These are phyloP conservation scores for Cicer chorassanicum DNA, from an alignment of 306 rosid genomes.

Conservation along the genomic window DNA sequence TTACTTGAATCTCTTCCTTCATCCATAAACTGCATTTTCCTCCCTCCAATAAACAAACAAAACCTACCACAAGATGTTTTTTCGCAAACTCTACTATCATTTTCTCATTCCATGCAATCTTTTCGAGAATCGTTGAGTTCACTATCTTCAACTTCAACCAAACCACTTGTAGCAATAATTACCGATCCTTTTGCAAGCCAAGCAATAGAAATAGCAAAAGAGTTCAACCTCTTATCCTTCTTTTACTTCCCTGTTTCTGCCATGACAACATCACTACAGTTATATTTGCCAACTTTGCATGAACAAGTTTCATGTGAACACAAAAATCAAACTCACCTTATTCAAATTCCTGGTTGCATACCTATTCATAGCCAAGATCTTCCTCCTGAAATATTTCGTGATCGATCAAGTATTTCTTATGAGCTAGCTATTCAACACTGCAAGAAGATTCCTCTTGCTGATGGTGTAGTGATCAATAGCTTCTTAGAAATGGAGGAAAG, in stretches of 20 bases:
- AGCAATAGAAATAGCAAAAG: conserved; percentile 28
- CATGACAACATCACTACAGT: background rate
- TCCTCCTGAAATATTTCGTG: background rate
- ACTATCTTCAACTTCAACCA: background rate
- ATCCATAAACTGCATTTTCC: conserved; percentile 25
- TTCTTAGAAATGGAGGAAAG: background rate
- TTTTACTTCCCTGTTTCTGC: conserved; percentile 33
- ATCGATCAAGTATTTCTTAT: background rate
- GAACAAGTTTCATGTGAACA: no score
- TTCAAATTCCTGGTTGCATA: background rate
- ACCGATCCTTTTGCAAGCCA: conserved; percentile 26
- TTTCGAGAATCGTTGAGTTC: background rate
- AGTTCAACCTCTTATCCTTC: conserved; percentile 33
- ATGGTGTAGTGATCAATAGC: background rate
- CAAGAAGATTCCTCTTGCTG: background rate
- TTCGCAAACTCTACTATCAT: background rate
- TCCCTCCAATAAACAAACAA: conserved; percentile 26
- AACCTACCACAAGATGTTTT: background rate
- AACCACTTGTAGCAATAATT: conserved; percentile 24
- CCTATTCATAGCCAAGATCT: background rate
- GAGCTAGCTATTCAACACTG: background rate
- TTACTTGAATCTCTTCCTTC: conserved; percentile 38
- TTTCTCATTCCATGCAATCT: conserved; percentile 25
- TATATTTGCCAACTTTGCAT: background rate
- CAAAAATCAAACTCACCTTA: background rate